Evolutionary conservation across 1,284 basidiomycete species (phyloP), one percentile per base, ranked within the genome.

Genomic region (Paramarasmius palmivorus): DNA sequence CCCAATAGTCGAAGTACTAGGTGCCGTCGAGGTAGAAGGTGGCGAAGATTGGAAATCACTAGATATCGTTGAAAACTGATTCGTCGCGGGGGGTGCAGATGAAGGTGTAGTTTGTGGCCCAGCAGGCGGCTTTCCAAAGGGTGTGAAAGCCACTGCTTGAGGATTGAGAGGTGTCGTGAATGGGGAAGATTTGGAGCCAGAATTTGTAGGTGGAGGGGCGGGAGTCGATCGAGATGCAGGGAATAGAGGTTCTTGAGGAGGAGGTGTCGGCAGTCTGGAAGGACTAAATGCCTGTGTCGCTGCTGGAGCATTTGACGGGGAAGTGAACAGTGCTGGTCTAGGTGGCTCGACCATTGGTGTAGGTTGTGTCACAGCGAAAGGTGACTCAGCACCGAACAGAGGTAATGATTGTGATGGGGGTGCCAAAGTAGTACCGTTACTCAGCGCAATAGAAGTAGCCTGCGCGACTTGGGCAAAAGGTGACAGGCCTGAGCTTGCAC

Each of bases 61-160:
- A n/a, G 44, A 29, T 17, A 15, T 44, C 14, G 45, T 34, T 23
- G 50, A 36, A 2, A 49, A 50, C 12, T 12, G 4, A 23, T 25
- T 54, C n/a, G 38, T 26, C 4, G n/a, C 14, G 12, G 40, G 47
- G 49, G 29, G 25, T 2, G 52, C 37, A n/a, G n/a, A n/a, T 12
- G 26, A 41, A 32, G 40, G 23, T 5, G 49, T 34, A 14, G 50
- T 25, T 10, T 50, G 52, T 8, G 53, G 25, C 14, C 59, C 40
- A 3, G 56, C 8, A 17, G 46, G 20, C 5, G 57, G 56, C 25
- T 20, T 47, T 46, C 53, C 38, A 2, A 56, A 53, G 26, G 58
- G 63, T 4, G 61, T 61, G 39, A 74, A 76, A 4, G 55, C 55
- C 10, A 65, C 50, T 4, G 64, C 69, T 19, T 60, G 59, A 38